Percentiles rank a stretch among this genome's conserved stretches.
phyloP scores from a whole-genome alignment of 2,329 filamentous ascomycete species.

The Colletotrichum sp. region DNA sequence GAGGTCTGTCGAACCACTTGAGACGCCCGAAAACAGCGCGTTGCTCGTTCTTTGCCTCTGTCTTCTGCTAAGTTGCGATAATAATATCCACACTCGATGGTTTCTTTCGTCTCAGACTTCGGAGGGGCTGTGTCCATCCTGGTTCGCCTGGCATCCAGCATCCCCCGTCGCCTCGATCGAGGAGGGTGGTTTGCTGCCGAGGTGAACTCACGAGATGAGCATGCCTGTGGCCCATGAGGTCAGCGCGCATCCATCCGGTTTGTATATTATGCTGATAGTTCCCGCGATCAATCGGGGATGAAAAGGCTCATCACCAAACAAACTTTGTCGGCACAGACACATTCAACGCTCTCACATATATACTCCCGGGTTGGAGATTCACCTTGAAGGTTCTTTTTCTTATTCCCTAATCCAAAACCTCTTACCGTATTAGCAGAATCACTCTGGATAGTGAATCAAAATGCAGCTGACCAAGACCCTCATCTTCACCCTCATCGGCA shows the following conservation, averaged over 20 bases:
- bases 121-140: neutral
- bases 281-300: neutral
- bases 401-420: neutral
- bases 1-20: slow-evolving; percentile 4
- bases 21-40: slow-evolving; percentile 7
- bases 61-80: neutral
- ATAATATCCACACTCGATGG: slow-evolving; percentile 10
- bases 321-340: slow-evolving; percentile 9
- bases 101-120: slow-evolving; percentile 9
- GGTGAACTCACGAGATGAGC: neutral
- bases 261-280: slow-evolving; percentile 13
- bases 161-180: neutral
- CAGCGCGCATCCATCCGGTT: neutral
- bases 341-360: neutral
- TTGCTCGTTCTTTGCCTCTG: neutral
- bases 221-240: neutral
- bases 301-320: neutral
- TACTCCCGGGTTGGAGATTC: slow-evolving; percentile 9
- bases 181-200: slow-evolving; percentile 7
- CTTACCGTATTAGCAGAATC: neutral
- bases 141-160: neutral
- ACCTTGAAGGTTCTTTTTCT: fast-evolving
- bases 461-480: slow-evolving; percentile 20
- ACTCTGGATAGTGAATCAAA: slow-evolving; percentile 19
- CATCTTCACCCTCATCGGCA: slow-evolving; percentile 13